Evolutionary conservation across 352 stramenopile species (phyloP).

Genomic region (Lagenidium sp.): DNA sequence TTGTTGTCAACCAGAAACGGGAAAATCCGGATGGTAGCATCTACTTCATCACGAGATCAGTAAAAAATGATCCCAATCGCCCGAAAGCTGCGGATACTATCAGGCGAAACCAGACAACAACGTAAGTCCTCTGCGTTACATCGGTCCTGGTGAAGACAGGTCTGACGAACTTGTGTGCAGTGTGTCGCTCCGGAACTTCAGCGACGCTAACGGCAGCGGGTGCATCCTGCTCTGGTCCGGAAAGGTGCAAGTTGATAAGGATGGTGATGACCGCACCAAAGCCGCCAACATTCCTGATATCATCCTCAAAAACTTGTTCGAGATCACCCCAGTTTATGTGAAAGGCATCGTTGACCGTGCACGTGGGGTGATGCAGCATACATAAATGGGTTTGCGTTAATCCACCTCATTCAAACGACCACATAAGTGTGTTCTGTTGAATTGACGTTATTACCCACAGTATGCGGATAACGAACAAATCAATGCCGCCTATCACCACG

Average conservation of each 20-base stretch:
- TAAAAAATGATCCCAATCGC: constrained; percentile 66
- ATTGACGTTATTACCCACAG: too few species aligned
- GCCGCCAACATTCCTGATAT: constrained; percentile 79
- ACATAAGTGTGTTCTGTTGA: too few species aligned
- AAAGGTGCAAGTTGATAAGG: constrained; percentile 73
- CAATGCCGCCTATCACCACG: background rate
- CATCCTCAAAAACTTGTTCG: constrained; percentile 85
- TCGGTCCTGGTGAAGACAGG: constrained; percentile 1
- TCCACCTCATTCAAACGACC: too few species aligned
- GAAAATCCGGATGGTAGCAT: constrained; percentile 66
- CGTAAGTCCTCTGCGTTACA: constrained; percentile 27
- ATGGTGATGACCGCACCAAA: constrained; percentile 61
- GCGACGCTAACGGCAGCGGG: constrained; percentile 50
- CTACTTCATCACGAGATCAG: constrained; percentile 48
- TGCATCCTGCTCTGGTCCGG: constrained; percentile 78
- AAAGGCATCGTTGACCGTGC: constrained; percentile 76
- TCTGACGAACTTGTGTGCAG: too few species aligned
- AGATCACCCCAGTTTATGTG: constrained; percentile 78
- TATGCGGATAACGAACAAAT: too few species aligned
- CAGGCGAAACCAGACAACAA: constrained; percentile 67
- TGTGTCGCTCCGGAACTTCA: constrained; percentile 74
- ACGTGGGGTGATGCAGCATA: constrained; percentile 23
- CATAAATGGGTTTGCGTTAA: too few species aligned
- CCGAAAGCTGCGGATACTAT: constrained; percentile 54
- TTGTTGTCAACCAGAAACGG: constrained; percentile 72